Conservation (phyloP, 352 stramenopile species). For the Vaucheria bursata region DNA sequence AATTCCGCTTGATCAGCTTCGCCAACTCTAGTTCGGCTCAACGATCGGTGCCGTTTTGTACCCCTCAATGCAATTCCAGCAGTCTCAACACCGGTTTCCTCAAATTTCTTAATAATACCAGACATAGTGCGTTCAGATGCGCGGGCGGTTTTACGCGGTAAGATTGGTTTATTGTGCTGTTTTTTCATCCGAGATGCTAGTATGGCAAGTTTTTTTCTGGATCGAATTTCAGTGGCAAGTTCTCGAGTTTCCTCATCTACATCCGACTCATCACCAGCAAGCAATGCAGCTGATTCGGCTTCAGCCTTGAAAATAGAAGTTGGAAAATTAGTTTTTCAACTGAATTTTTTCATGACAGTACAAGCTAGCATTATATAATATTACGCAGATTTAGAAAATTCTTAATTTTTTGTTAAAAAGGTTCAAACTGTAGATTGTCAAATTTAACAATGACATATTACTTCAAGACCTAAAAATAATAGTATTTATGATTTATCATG, state of each 20-base stretch:
- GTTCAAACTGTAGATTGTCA: no score
- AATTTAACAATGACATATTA: no score
- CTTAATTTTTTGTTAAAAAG: no score
- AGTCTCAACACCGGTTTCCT: conserved; percentile 19
- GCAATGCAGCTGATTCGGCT: conserved; percentile 71
- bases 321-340: neutral
- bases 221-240: conserved; percentile 67
- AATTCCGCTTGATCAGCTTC: no score
- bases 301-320: conserved; percentile 11
- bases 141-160: conserved; percentile 8
- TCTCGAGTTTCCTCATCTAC: conserved; percentile 91
- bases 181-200: neutral
- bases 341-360: no score
- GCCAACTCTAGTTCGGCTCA: no score
- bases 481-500: no score
- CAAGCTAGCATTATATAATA: no score
- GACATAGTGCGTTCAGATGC: conserved; percentile 13
- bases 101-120: conserved; percentile 16
- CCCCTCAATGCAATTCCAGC: conserved; percentile 25
- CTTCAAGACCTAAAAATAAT: no score
- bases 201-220: conserved; percentile 38
- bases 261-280: conserved; percentile 71
- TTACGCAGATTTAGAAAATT: no score
- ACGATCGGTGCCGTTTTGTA: conserved; percentile 28
- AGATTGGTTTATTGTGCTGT: neutral